Evolutionary conservation across 2,329 filamentous ascomycete species (phyloP), one percentile per base, ranked within the genome.

Genomic region (Alternaria dauci): DNA sequence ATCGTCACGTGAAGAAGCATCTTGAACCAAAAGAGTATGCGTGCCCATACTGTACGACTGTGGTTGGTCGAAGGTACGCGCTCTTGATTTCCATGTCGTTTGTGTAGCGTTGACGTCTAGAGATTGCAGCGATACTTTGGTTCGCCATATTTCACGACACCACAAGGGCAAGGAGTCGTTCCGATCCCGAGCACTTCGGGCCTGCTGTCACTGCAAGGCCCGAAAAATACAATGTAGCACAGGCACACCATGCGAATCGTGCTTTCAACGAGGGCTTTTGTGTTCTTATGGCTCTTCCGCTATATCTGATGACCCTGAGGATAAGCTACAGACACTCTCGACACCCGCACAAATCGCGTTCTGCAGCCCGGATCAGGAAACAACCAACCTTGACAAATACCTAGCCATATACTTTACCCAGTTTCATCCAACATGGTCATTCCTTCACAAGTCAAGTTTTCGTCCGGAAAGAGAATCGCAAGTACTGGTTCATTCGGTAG

Each of bases 81-180:
- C 11, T 41, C 0, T 41, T 7, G 18, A 4, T 41, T 20, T 8
- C 0, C 20, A 3, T 23, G 16, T 41, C 4, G 3, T 0, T 8
- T 41, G 2, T 2, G 8, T 23, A 23, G 18, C 8, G 18, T 18
- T 39, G 5, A 39, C 36, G 36, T 18, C 3, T 20, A 20, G 36
- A 12, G n/a, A 39, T 11, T 11, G 4, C 9, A 39, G 36, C 36
- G 36, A 39, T 8, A 39, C 36, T 11, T 20, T 39, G n/a, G n/a
- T n/a, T 9, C 36, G 36, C 3, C 36, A 39, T 39, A 11, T 39
- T n/a, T 20, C 36, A 9, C 36, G 36, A 39, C 0, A 39, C n/a
- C 36, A 39, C n/a, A n/a, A 39, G 36, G 36, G 36, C n/a, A 39
- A 39, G n/a, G 36, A 39, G 36, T 39, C 8, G 8, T 39, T 39